Base-by-base conservation (phyloP, 306 rosid species). In the Lupinus albus region DNA sequence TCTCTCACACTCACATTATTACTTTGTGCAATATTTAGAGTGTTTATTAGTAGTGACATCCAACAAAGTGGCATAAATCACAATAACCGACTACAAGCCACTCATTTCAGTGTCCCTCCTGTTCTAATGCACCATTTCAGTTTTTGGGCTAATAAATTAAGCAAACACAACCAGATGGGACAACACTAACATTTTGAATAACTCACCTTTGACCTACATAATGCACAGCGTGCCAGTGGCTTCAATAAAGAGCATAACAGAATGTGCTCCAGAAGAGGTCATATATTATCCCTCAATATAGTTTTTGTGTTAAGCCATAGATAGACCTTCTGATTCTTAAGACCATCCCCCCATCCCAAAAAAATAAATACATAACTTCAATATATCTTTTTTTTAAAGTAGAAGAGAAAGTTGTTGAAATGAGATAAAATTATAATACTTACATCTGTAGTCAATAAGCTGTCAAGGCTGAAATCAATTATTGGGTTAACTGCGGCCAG, bases 401-500 rank as follows among this genome's bases (percentile, higher is more conserved):
- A 41, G 32, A 58, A 42, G 46, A 13, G 8, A 21, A 70, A 61
- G 39, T 8, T 16, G 33, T 39, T 13, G 25, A 5, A 18, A 50
- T 39, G 13, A 17, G 39, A 65, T 60, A 12, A 68, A 47, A 17
- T 52, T 45, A 11, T 39, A 66, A 45, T 38, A 84, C 98, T 80
- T 83, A 92, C 96, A 72, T 86, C 98, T 52, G 82, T 51, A 59
- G 85, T 82, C 86, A 87, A 65, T 78, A 92, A 41, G 71, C 84
- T 79, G 76, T 92, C 95, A 3, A 92, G 84, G 80, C 80, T 83
- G 81, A 86, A 84, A 83, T 92, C 95, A 74, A 87, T 81, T 81
- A 86, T 81, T 45, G 96, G 98, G 77, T 87, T 84, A 63, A 87
- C 96, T 72, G 96, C 78, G 4, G 96, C 96, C 64, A 92, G 89